Evolutionary conservation across 2,329 filamentous ascomycete species (phyloP).

Genomic region (Escovopsis weberi): DNA sequence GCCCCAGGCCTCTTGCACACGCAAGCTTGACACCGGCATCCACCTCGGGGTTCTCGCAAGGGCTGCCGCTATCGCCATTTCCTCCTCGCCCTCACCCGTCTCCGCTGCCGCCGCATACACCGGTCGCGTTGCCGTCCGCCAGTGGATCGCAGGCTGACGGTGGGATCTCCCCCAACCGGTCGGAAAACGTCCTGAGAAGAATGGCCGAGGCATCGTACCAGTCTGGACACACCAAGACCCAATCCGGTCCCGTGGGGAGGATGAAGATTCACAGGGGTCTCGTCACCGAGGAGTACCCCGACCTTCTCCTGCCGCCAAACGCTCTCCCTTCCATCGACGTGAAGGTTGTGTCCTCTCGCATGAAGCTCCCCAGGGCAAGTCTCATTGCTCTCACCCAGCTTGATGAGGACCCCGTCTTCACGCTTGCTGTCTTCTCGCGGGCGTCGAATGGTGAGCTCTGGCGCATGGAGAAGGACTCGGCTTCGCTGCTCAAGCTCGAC

Average conservation of each 20-base stretch:
- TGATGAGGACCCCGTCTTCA: slow-evolving; percentile 91
- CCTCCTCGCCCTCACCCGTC: slow-evolving; percentile 54
- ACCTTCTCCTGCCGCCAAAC: slow-evolving; percentile 73
- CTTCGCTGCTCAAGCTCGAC: slow-evolving; percentile 69
- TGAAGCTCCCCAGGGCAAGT: slow-evolving; percentile 81
- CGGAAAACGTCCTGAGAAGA: slow-evolving; percentile 3
- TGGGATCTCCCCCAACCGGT: not conserved
- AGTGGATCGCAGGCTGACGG: slow-evolving; percentile 5
- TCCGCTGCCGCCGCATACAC: slow-evolving; percentile 55
- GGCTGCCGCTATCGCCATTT: slow-evolving; percentile 52
- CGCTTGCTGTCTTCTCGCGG: slow-evolving; percentile 69
- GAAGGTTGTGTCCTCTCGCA: slow-evolving; percentile 82
- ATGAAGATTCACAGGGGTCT: slow-evolving; percentile 59
- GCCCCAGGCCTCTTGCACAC: slow-evolving; percentile 41
- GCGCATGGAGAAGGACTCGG: slow-evolving; percentile 85
- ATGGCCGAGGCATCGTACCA: slow-evolving; percentile 21
- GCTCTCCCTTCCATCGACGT: slow-evolving; percentile 75
- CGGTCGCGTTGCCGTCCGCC: slow-evolving; percentile 39
- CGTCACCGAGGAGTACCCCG: slow-evolving; percentile 73
- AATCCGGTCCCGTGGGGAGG: slow-evolving; percentile 26
- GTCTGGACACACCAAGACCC: slow-evolving; percentile 11
- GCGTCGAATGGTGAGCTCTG: slow-evolving; percentile 68
- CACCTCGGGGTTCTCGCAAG: slow-evolving; percentile 52
- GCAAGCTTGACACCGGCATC: slow-evolving; percentile 38
- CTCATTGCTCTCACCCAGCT: slow-evolving; percentile 63